Conservation (phyloP, 495 filamentous ascomycete genomes). For the Penicillium odoratum region DNA sequence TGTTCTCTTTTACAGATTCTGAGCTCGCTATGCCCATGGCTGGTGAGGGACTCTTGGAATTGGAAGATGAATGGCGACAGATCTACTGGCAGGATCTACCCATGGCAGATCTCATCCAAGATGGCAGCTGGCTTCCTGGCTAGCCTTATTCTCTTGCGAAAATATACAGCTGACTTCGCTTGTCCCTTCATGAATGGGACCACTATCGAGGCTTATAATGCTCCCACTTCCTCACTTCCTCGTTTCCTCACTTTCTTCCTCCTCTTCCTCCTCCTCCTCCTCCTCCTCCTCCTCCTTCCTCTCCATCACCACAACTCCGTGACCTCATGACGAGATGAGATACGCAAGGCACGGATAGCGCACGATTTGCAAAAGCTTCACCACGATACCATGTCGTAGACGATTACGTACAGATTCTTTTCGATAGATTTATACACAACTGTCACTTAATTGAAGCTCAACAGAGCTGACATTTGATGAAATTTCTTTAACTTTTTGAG, state of each 20-base stretch:
- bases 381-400: slow-evolving; percentile 29
- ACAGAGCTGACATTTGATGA: not conserved
- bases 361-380: slow-evolving; percentile 13
- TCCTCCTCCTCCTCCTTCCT: not conserved
- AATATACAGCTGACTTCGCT: too few relatives aligned
- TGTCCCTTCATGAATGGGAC: not conserved
- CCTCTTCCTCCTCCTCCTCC: too few relatives aligned
- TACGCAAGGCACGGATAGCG: slow-evolving; percentile 21
- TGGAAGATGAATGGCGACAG: slow-evolving; percentile 52
- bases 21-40: slow-evolving; percentile 43
- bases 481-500: not conserved
- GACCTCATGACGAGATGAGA: slow-evolving; percentile 29
- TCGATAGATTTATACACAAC: slow-evolving; percentile 23
- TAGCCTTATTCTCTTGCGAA: not conserved
- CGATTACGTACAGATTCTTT: slow-evolving; percentile 19
- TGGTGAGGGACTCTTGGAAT: slow-evolving; percentile 41
- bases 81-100: slow-evolving; percentile 51
- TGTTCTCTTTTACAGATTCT: slow-evolving; percentile 46
- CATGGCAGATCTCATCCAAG: slow-evolving; percentile 46
- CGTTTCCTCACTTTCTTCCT: too few relatives aligned
- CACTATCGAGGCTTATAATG: not conserved
- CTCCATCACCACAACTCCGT: slow-evolving; percentile 6
- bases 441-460: slow-evolving; percentile 21
- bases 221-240: not conserved
- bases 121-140: slow-evolving; percentile 22